phyloP scores from a whole-genome alignment of 2,329 filamentous ascomycete species.

The Xylariomycetidae sp. region DNA sequence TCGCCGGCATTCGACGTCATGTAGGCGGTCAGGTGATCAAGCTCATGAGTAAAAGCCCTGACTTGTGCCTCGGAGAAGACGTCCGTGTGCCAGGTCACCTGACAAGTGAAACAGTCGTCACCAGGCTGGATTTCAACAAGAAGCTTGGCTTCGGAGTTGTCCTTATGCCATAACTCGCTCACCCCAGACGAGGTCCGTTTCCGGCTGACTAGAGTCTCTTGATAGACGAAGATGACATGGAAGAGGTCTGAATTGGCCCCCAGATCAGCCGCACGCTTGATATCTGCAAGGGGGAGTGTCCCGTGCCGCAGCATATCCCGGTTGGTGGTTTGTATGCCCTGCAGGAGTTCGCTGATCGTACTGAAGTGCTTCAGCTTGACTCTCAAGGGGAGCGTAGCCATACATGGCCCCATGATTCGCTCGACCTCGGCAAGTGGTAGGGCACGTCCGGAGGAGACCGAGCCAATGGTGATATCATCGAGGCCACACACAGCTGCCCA shows the following conservation, averaged over 20 bases:
- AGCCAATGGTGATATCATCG: slow-evolving; percentile 66
- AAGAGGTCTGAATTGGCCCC: slow-evolving; percentile 57
- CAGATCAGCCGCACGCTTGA: slow-evolving; percentile 55
- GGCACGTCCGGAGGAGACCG: slow-evolving; percentile 75
- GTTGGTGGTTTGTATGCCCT: slow-evolving; percentile 58
- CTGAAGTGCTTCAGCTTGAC: slow-evolving; percentile 47
- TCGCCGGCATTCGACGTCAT: slow-evolving; percentile 22
- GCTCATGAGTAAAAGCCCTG: slow-evolving; percentile 51
- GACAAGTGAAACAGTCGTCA: slow-evolving; percentile 33
- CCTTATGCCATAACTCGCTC: slow-evolving; percentile 52
- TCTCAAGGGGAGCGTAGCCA: slow-evolving; percentile 70
- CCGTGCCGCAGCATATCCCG: slow-evolving; percentile 59
- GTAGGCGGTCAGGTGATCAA: slow-evolving; percentile 43
- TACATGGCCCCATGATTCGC: slow-evolving; percentile 70
- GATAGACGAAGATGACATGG: slow-evolving; percentile 77
- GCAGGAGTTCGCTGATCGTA: slow-evolving; percentile 55
- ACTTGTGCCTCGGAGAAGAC: slow-evolving; percentile 50
- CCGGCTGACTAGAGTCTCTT: slow-evolving; percentile 57
- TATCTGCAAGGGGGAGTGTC: slow-evolving; percentile 59
- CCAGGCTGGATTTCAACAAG: slow-evolving; percentile 70
- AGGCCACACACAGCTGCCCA: slow-evolving; percentile 59
- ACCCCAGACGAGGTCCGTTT: slow-evolving; percentile 30
- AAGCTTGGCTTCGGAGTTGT: slow-evolving; percentile 70
- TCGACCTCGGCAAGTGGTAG: slow-evolving; percentile 67
- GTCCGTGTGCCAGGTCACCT: slow-evolving; percentile 42